Evolutionary conservation across 495 filamentous ascomycete genomes (phyloP).

Genomic region (Penicillium steckii): DNA sequence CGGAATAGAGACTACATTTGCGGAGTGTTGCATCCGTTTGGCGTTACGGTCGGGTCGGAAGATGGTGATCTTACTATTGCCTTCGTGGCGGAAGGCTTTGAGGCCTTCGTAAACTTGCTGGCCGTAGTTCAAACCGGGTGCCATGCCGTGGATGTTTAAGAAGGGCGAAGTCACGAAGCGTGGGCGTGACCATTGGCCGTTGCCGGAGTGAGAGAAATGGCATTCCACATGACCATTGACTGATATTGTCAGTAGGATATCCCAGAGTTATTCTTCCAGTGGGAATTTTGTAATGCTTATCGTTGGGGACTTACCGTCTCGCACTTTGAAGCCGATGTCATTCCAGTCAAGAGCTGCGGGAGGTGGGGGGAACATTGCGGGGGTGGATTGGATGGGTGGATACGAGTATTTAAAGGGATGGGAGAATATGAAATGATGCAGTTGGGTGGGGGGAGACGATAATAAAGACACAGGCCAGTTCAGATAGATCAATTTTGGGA

Average conservation of each 20-base stretch:
- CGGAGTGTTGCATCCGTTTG: conserved; percentile 72
- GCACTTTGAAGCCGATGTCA: conserved; percentile 85
- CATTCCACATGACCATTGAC: conserved; percentile 37
- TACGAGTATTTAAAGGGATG: neutral
- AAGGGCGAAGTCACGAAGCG: conserved; percentile 73
- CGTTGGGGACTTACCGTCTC: conserved; percentile 75
- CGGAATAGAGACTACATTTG: conserved; percentile 76
- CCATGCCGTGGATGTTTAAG: conserved; percentile 84
- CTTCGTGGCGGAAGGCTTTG: conserved; percentile 78
- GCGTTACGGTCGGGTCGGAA: conserved; percentile 85
- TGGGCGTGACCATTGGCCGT: conserved; percentile 65
- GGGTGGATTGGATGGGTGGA: conserved; percentile 1
- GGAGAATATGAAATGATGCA: neutral
- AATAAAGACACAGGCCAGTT: no score
- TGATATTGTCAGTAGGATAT: no score
- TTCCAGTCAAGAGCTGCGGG: conserved; percentile 79
- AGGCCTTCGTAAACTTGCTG: conserved; percentile 93
- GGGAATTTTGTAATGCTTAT: no score
- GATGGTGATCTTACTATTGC: conserved; percentile 60
- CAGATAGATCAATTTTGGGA: neutral
- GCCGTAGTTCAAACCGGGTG: conserved; percentile 87
- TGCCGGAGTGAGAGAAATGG: conserved; percentile 36
- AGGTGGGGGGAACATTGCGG: conserved; percentile 68
- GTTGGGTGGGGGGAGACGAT: no score
- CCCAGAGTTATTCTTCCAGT: neutral